phyloP scores from a whole-genome alignment of 2,329 filamentous ascomycete genomes.

The Colletotrichum sojae region DNA sequence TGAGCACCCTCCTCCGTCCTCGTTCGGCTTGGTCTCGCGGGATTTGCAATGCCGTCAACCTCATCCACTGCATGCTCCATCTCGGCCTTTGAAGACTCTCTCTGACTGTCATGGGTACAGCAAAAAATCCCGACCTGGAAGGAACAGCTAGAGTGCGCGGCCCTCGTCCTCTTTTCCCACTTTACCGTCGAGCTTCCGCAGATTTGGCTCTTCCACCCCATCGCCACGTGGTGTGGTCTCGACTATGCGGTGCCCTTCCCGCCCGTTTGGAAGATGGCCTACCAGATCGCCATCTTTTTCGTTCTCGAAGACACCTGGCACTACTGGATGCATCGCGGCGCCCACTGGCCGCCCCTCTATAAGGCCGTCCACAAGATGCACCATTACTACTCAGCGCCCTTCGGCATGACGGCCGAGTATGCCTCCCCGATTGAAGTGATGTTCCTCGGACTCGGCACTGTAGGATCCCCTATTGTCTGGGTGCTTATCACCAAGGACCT shows the following conservation, averaged over 20 bases:
- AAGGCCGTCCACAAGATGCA: constrained; percentile 99
- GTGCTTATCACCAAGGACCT: constrained; percentile 86
- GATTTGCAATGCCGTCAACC: not conserved
- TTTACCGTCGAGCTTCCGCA: constrained; percentile 98
- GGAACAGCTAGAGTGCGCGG: constrained; percentile 95
- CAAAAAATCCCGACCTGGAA: constrained; percentile 89
- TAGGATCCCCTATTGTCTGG: constrained; percentile 87
- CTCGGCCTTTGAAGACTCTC: not conserved
- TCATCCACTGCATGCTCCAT: not conserved
- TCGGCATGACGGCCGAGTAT: constrained; percentile 96
- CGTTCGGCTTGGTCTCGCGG: not conserved
- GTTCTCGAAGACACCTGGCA: constrained; percentile 97
- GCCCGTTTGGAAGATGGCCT: constrained; percentile 84
- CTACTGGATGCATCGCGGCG: constrained; percentile 93
- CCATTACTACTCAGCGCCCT: constrained; percentile 99
- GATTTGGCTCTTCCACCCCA: constrained; percentile 99
- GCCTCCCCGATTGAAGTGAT: constrained; percentile 98
- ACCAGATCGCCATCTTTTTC: constrained; percentile 95
- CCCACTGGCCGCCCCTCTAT: constrained; percentile 97
- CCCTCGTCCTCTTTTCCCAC: constrained; percentile 92
- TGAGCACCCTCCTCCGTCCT: constrained; percentile 56
- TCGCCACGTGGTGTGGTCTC: constrained; percentile 93
- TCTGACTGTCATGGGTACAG: constrained; percentile 42
- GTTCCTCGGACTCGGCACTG: constrained; percentile 89
- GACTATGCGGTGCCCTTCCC: constrained; percentile 92